Evolutionary conservation across 2,329 filamentous ascomycete species (phyloP), one percentile per base, ranked within the genome.

Genomic region (Parafenestella ontariensis): DNA sequence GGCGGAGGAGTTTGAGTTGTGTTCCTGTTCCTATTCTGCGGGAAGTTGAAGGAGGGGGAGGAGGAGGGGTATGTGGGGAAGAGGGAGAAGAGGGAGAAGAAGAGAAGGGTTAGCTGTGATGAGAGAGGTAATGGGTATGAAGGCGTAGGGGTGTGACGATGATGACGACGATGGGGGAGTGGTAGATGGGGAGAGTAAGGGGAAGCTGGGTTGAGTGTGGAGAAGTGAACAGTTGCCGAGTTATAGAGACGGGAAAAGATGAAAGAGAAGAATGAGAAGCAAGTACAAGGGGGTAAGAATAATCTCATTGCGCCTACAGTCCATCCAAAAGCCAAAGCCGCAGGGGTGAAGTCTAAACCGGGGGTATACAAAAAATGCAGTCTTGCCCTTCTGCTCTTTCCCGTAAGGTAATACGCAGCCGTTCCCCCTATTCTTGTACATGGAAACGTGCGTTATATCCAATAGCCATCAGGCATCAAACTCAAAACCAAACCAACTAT

Each of bases 1-100:
- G 64, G 23, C 53, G 47, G 31, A 54, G 45, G 26, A 69, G 64
- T 52, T 49, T 70, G 58, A 68, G 65, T 43, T 26, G 53, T 4
- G 11, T 44, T 31, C 64, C 37, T n/a, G n/a, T n/a, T n/a, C n/a
- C n/a, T n/a, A n/a, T n/a, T n/a, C n/a, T n/a, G 37, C 37, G 26
- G 20, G 37, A 15, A 3, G 20, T 6, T 4, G 13, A 13, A 17
- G 36, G 3, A 2, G 36, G 36, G 8, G 36, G 7, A n/a, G n/a
- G n/a, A n/a, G n/a, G n/a, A n/a, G 21, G 20, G 5, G 20, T 31
- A 15, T 5, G 36, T 11, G 3, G 36, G 2, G 8, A 39, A 1
- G 18, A 29, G 41, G 21, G 17, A 18, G n/a, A 11, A 18, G 23
- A n/a, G 26, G 21, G 44, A 36, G 24, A 39, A n/a, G 31, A 34